Percentiles rank a stretch among this genome's conserved stretches.
phyloP scores from a whole-genome alignment of 768 basidiomycete genomes.

The Sarcodon aspratus region DNA sequence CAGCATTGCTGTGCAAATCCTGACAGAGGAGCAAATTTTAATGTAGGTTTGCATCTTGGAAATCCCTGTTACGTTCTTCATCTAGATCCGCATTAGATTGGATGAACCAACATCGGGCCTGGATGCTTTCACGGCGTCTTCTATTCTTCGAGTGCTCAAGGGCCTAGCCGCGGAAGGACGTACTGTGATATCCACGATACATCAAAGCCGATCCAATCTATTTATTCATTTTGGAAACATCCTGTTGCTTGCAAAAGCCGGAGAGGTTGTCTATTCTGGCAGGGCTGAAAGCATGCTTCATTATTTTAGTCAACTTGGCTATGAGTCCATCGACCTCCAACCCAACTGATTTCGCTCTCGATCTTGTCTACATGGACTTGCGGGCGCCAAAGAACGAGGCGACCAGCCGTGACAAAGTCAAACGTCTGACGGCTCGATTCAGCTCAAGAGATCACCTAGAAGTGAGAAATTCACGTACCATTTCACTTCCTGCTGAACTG shows the following conservation, averaged over 20 bases:
- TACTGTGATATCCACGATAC: slow-evolving; percentile 25
- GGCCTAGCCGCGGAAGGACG: slow-evolving; percentile 27
- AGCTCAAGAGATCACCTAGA: slow-evolving; percentile 3
- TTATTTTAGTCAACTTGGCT: slow-evolving; percentile 23
- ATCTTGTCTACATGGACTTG: slow-evolving; percentile 17
- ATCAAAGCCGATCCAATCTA: slow-evolving; percentile 19
- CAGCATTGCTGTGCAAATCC: slow-evolving; percentile 31
- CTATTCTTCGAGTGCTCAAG: slow-evolving; percentile 30
- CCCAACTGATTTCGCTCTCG: slow-evolving; percentile 28
- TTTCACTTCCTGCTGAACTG: background rate
- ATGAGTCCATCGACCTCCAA: slow-evolving; percentile 25
- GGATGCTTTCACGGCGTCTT: slow-evolving; percentile 31
- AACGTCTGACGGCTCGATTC: slow-evolving; percentile 1
- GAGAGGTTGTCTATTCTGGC: slow-evolving; percentile 12
- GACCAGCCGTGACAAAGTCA: slow-evolving; percentile 3
- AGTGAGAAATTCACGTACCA: background rate
- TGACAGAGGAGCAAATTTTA: slow-evolving; percentile 25
- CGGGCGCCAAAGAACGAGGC: slow-evolving; percentile 3
- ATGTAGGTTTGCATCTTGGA: slow-evolving; percentile 20
- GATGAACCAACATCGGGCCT: slow-evolving; percentile 18
- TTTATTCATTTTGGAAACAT: slow-evolving; percentile 14
- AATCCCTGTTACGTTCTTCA: background rate
- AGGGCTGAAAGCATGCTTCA: slow-evolving; percentile 16
- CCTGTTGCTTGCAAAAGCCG: slow-evolving; percentile 14
- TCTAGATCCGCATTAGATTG: background rate